Evolutionary conservation across 2,329 filamentous ascomycete genomes (phyloP).

Genomic region (Ophiostoma australiae): DNA sequence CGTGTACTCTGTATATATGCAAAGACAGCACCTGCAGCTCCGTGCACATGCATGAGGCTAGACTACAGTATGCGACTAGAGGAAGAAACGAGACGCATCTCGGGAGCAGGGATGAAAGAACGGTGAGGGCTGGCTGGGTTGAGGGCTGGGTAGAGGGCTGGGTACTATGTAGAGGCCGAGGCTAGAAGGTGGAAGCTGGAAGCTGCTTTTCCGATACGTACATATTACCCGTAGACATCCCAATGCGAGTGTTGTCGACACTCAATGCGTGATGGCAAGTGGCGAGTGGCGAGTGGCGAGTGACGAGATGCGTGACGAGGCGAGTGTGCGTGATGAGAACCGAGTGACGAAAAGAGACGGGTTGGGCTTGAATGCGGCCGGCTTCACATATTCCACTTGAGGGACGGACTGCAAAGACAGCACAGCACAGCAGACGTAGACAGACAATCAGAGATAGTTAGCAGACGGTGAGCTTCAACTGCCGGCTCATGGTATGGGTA

Average conservation of each 20-base stretch:
- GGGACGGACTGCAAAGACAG: background rate
- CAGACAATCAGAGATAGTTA: no score
- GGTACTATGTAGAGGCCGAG: background rate
- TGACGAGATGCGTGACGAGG: no score
- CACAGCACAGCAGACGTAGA: background rate
- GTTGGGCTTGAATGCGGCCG: background rate
- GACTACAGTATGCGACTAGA: background rate
- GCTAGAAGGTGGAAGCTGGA: background rate
- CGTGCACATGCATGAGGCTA: conserved; percentile 10
- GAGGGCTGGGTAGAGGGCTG: background rate
- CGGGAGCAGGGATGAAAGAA: conserved; percentile 11
- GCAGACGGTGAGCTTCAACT: background rate
- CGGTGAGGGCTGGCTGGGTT: background rate
- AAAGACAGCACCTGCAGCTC: background rate
- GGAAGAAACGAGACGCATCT: background rate
- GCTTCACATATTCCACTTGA: background rate
- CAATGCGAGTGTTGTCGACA: background rate
- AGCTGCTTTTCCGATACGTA: background rate
- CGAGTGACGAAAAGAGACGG: background rate
- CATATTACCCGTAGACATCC: no score
- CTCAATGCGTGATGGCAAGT: no score
- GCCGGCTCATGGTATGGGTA: no score
- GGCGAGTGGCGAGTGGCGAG: no score
- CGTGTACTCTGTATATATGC: background rate
- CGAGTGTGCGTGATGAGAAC: no score